Evolutionary conservation across 805 yeast genomes (phyloP).

Genomic region (Schwanniomyces polymorphus): DNA sequence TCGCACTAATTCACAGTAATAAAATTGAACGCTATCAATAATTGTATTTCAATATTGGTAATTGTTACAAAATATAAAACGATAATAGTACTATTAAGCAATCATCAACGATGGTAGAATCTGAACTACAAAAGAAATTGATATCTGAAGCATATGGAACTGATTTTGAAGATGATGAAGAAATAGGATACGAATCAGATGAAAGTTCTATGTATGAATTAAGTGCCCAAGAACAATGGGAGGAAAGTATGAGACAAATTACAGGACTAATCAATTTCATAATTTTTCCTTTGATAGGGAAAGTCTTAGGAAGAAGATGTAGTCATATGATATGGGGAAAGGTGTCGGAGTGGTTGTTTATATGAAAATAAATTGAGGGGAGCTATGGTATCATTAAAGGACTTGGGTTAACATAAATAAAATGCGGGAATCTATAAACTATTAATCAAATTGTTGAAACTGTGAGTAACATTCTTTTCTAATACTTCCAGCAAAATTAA

Average conservation of each 20-base stretch:
- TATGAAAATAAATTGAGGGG: conserved; percentile 1
- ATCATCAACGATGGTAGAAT: conserved; percentile 1
- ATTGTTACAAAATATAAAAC: no score
- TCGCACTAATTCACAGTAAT: not conserved
- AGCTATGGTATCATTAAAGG: not conserved
- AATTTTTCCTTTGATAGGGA: conserved; percentile 65
- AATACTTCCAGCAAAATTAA: conserved; percentile 30
- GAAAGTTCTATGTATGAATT: conserved; percentile 19
- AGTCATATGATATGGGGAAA: conserved; percentile 44
- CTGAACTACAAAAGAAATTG: not conserved
- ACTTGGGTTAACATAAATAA: not conserved
- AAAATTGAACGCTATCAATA: not conserved
- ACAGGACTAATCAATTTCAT: conserved; percentile 58
- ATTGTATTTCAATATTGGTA: no score
- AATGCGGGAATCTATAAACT: conserved; percentile 10
- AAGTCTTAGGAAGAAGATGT: conserved; percentile 61
- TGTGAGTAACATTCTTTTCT: conserved; percentile 25
- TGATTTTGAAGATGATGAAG: conserved; percentile 9
- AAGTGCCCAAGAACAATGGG: conserved; percentile 72
- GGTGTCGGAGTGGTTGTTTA: conserved; percentile 36
- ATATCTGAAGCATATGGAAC: conserved; percentile 1
- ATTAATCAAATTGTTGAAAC: conserved; percentile 28
- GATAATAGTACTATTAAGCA: no score
- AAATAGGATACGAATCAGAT: conserved; percentile 15
- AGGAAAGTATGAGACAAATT: conserved; percentile 62